These are phyloP conservation scores for Phoma sp. DNA, from an alignment of 2,329 filamentous ascomycete genomes.

Conservation along the genomic window DNA sequence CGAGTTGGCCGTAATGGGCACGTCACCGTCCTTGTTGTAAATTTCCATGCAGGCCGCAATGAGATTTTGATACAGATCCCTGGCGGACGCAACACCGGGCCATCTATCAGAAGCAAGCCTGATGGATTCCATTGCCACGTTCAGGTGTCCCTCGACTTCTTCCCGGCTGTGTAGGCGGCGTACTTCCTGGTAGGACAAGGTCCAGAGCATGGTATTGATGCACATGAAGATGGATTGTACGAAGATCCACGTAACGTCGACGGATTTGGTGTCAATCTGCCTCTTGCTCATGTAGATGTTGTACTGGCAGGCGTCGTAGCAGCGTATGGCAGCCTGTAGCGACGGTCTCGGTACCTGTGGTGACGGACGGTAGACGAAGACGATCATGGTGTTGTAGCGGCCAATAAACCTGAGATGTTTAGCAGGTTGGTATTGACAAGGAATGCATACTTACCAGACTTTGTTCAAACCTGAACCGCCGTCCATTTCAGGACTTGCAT, in stretches of 20 bases:
- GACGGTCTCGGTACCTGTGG: constrained; percentile 91
- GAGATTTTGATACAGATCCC: constrained; percentile 85
- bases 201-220: constrained; percentile 91
- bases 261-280: constrained; percentile 76
- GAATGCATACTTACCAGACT: constrained; percentile 69
- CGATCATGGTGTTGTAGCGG: constrained; percentile 85
- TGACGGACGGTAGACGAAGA: constrained; percentile 87
- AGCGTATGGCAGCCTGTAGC: constrained; percentile 76
- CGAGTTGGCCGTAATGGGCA: constrained; percentile 57
- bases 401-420: constrained; percentile 62
- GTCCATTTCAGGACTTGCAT: constrained; percentile 75
- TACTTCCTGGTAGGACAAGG: constrained; percentile 84
- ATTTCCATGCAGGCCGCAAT: constrained; percentile 86
- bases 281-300: constrained; percentile 83
- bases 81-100: constrained; percentile 87
- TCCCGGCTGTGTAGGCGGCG: constrained; percentile 74
- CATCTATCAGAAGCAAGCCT: constrained; percentile 83
- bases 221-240: constrained; percentile 89
- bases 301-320: constrained; percentile 81
- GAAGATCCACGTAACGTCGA: constrained; percentile 95
- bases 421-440: background rate
- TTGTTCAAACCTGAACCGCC: constrained; percentile 76
- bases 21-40: constrained; percentile 71
- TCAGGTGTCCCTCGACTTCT: constrained; percentile 77
- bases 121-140: constrained; percentile 79